Percentiles rank a stretch among this genome's conserved stretches.
Evolutionary conservation across 139 green algal genomes (phyloP).

Genomic region (Gonium pectorale): DNA sequence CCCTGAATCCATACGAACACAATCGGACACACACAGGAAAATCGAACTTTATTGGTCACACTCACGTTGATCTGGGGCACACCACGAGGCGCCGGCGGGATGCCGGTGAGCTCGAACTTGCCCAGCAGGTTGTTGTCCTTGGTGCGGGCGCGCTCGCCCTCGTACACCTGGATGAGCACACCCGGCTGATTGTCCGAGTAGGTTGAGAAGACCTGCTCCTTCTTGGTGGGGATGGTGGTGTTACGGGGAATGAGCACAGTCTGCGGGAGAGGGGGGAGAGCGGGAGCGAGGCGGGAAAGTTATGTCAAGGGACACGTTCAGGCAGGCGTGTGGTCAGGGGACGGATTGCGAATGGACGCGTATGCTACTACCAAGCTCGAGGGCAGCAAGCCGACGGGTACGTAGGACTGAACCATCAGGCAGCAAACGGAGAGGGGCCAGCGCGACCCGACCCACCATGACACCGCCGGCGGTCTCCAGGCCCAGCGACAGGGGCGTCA

Average conservation of each 20-base stretch:
- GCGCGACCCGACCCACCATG: too few species aligned
- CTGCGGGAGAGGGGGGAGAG: conserved; percentile 53
- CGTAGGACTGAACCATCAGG: too few species aligned
- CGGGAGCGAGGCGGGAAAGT: too few species aligned
- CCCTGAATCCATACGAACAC: too few species aligned
- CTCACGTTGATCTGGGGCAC: conserved; percentile 95
- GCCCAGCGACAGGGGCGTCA: conserved; percentile 95
- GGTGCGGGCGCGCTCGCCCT: conserved; percentile 93
- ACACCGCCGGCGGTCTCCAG: conserved; percentile 91
- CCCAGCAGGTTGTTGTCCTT: conserved; percentile 98
- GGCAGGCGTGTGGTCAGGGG: too few species aligned
- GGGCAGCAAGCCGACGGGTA: too few species aligned
- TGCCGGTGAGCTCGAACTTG: conserved; percentile 98
- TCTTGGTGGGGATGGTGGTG: conserved; percentile 99
- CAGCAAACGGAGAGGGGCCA: too few species aligned
- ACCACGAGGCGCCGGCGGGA: conserved; percentile 95
- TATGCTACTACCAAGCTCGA: too few species aligned
- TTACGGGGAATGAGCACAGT: conserved; percentile 97
- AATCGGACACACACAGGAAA: too few species aligned
- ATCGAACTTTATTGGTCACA: too few species aligned
- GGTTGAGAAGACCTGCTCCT: conserved; percentile 99
- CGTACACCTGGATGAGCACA: conserved; percentile 96
- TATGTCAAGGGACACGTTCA: too few species aligned
- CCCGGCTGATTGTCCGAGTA: conserved; percentile 99
- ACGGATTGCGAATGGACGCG: too few species aligned